These are phyloP conservation scores for Nicotiana knightiana DNA, from an alignment of 257 asterid species.

Conservation along the genomic window DNA sequence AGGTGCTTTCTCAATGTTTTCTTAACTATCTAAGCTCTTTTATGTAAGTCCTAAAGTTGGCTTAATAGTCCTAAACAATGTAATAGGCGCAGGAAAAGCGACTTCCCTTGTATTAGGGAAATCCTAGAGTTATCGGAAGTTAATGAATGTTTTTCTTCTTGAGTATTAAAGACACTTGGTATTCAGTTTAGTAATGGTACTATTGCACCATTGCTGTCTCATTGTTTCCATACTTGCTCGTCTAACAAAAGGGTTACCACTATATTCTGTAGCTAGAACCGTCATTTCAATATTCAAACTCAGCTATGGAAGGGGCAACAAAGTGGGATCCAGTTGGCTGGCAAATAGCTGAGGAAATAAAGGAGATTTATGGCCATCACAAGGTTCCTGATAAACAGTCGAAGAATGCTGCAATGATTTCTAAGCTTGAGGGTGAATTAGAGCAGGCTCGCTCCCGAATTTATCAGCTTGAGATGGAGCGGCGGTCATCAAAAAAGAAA, in stretches of 20 bases:
- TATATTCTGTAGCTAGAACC: constrained; percentile 35
- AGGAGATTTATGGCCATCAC: constrained; percentile 25
- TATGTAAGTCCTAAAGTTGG: not conserved
- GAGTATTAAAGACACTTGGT: not conserved
- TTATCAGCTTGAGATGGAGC: constrained; percentile 51
- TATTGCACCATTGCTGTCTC: not conserved
- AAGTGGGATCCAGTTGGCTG: constrained; percentile 59
- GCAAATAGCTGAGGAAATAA: constrained; percentile 27
- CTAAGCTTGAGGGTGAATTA: constrained; percentile 48
- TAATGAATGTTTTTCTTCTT: not conserved
- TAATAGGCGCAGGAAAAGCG: not conserved
- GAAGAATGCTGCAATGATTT: constrained; percentile 30
- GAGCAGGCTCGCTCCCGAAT: constrained; percentile 50
- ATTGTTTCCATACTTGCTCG: not conserved
- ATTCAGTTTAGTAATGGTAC: not conserved
- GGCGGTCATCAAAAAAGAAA: constrained; percentile 52
- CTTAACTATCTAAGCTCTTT: not conserved
- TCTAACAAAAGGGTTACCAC: not conserved
- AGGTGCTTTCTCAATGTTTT: not conserved
- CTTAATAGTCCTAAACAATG: not conserved
- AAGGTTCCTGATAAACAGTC: constrained; percentile 24
- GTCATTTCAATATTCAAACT: constrained; percentile 31
- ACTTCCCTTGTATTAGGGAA: not conserved
- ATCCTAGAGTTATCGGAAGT: not conserved
- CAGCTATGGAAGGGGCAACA: constrained; percentile 60